Conservation (phyloP, 75 land plant genomes). For the Picea glauca region DNA sequence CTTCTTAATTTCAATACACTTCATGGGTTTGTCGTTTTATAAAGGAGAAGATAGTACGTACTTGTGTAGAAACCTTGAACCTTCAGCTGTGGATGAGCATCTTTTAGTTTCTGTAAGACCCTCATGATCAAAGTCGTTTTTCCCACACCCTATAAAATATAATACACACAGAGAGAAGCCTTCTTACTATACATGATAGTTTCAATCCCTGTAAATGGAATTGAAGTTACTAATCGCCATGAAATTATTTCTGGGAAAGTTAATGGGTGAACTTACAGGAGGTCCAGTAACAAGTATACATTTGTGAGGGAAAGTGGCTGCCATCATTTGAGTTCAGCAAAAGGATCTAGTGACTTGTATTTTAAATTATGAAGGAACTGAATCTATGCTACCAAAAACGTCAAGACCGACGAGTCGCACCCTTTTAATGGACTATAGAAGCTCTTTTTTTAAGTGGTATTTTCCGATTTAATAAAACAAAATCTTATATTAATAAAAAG, state of each 20-base stretch:
- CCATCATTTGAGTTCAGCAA: background rate
- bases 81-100: slow-evolving; percentile 43
- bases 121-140: slow-evolving; percentile 67
- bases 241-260: background rate
- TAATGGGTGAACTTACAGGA: slow-evolving; percentile 36
- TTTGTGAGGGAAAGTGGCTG: slow-evolving; percentile 31
- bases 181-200: background rate
- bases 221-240: background rate
- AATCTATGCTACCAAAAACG: too few relatives aligned
- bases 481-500: too few relatives aligned
- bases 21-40: background rate
- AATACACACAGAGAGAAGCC: background rate
- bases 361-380: too few relatives aligned
- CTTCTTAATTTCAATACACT: background rate
- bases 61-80: slow-evolving; percentile 75
- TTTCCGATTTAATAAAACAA: too few relatives aligned
- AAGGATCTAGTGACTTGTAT: too few relatives aligned
- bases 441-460: too few relatives aligned
- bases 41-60: slow-evolving; percentile 14
- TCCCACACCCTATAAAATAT: slow-evolving; percentile 56
- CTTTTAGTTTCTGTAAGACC: slow-evolving; percentile 49
- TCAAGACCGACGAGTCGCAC: too few relatives aligned
- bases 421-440: too few relatives aligned
- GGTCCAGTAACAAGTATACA: slow-evolving; percentile 68
- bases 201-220: background rate